phyloP scores from a whole-genome alignment of 2,329 filamentous ascomycete genomes.

The Pseudogymnoascus sp. region DNA sequence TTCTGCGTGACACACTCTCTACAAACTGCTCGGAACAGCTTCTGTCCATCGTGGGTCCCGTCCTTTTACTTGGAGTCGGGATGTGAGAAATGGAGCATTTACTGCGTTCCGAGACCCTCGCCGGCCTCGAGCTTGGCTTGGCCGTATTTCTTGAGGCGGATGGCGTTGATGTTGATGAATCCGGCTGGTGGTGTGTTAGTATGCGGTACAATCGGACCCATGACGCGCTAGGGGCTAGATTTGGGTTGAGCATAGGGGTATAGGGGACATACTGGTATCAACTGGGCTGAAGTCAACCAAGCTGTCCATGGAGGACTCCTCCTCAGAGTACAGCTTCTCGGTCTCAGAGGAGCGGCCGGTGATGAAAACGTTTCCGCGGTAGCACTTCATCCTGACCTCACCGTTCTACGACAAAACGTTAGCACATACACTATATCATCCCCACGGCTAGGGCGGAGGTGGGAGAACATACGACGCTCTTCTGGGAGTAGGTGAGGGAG shows the following conservation, averaged over 20 bases:
- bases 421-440: not conserved
- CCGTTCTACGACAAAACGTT: slow-evolving; percentile 35
- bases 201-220: slow-evolving; percentile 28
- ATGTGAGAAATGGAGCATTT: not conserved
- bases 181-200: slow-evolving; percentile 27
- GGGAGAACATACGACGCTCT: slow-evolving; percentile 36
- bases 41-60: not conserved
- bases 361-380: slow-evolving; percentile 59
- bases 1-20: not conserved
- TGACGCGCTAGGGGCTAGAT: slow-evolving; percentile 14
- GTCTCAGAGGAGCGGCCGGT: slow-evolving; percentile 53
- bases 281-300: slow-evolving; percentile 59
- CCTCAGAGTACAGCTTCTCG: slow-evolving; percentile 62
- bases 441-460: not conserved
- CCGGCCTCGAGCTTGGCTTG: slow-evolving; percentile 34
- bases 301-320: slow-evolving; percentile 62
- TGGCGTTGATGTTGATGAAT: slow-evolving; percentile 63
- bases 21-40: not conserved
- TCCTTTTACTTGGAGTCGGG: not conserved
- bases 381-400: slow-evolving; percentile 52
- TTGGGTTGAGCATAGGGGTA: too few species aligned
- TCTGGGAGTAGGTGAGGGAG: slow-evolving; percentile 52
- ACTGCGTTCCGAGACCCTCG: slow-evolving; percentile 11
- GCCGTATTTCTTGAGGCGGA: slow-evolving; percentile 52
- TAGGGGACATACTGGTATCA: slow-evolving; percentile 41